phyloP scores from a whole-genome alignment of 192 early-diverging fungal genomes.

The Coemansia pectinata region DNA sequence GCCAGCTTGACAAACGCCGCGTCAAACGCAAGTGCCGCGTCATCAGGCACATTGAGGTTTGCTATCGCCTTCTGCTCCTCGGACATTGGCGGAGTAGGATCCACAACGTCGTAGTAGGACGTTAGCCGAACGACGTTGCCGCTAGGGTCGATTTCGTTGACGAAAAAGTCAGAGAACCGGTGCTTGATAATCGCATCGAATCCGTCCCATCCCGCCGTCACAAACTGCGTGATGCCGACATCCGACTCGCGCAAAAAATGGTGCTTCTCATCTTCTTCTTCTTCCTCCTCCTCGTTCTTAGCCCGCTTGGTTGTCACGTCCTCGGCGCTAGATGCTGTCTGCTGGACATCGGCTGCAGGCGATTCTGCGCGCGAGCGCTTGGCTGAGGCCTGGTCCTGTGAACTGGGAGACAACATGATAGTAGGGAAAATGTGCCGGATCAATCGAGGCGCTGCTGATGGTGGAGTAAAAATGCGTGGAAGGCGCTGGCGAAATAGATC shows the following conservation, averaged over 20 bases:
- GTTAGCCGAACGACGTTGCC: slow-evolving; percentile 73
- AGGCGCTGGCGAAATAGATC: background rate
- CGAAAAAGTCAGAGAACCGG: slow-evolving; percentile 87
- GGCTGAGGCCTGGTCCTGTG: background rate
- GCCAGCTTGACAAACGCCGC: slow-evolving; percentile 27
- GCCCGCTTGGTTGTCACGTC: slow-evolving; percentile 26
- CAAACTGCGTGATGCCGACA: slow-evolving; percentile 67
- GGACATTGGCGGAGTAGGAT: slow-evolving; percentile 29
- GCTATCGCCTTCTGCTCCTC: slow-evolving; percentile 35
- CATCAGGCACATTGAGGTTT: slow-evolving; percentile 28
- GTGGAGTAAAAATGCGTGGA: background rate
- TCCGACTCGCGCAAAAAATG: slow-evolving; percentile 57
- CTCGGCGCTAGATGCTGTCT: background rate
- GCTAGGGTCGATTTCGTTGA: slow-evolving; percentile 81
- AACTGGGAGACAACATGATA: background rate
- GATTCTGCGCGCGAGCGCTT: slow-evolving; percentile 1
- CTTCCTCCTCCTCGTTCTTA: slow-evolving; percentile 3
- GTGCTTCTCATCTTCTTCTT: background rate
- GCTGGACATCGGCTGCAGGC: background rate
- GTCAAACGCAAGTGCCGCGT: slow-evolving; percentile 27
- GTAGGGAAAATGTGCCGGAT: background rate
- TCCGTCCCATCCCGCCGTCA: slow-evolving; percentile 33
- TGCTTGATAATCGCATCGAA: slow-evolving; percentile 55
- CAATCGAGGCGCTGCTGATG: background rate
- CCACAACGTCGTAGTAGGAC: slow-evolving; percentile 34